Base-by-base conservation (phyloP, 306 rosid species). In the Lagenaria siceraria region DNA sequence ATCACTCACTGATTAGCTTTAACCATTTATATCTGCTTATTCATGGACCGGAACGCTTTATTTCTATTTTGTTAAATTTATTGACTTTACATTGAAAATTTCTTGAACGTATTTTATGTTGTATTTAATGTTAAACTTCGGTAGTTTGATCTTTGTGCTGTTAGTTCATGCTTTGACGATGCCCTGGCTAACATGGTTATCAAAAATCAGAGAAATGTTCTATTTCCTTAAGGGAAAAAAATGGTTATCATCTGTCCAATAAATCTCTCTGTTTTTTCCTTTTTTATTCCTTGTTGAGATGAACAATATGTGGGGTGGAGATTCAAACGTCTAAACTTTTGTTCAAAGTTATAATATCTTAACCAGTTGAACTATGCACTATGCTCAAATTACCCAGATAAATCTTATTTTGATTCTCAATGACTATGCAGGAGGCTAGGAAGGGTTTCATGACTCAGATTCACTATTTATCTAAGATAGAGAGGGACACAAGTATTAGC, bases 401-500 rank as follows among this genome's bases (percentile, higher is more conserved):
- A n/a, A 31, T 72, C 35, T 70, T 70, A 9, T 18, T 78, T 12
- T 24, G 54, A 46, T 55, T 6, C 54, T 80, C 79, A 71, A 62
- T 82, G 75, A 48, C 78, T 81, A 79, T 77, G 70, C 86, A 94
- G 98, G 95, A 90, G 77, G 97, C 93, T 5, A 88, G 98, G 82
- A 88, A 90, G 75, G 90, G 86, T 38, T 94, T 92, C 82, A 88
- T 92, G 83, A 69, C 84, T n/a, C 95, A 94, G 80, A 92, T 94
- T 81, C 69, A 62, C 74, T 81, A 78, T 74, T 81, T 95, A 13
- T 89, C 92, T 12, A 87, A 43, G 21, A 83, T 95, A 17, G 96
- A 89, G 95, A 89, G 89, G 81, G 71, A 88, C 81, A 92, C 96
- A 77, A 92, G 98, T 83, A 92, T 92, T 77, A 87, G 88, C 82